Conservation (phyloP, 306 rosid species). For the Citrullus amarus region DNA sequence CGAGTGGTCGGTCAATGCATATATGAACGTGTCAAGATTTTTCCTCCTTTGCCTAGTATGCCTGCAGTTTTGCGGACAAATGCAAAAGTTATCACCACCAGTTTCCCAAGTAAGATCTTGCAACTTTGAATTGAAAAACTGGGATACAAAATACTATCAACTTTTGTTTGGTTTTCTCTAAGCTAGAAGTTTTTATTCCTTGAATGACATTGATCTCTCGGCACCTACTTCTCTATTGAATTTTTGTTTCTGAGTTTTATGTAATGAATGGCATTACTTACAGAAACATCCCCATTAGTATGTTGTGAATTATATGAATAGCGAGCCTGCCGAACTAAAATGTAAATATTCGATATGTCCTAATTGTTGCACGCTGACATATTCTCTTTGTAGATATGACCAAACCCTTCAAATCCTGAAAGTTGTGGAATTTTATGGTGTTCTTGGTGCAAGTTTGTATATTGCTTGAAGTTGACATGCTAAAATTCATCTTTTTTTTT, state of each 20-base stretch:
- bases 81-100: slow-evolving; percentile 31
- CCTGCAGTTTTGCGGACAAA: slow-evolving; percentile 32
- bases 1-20: slow-evolving; percentile 65
- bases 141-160: neutral
- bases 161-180: neutral
- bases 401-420: neutral
- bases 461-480: neutral
- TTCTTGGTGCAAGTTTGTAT: neutral
- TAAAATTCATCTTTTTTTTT: neutral
- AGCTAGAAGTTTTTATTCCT: neutral
- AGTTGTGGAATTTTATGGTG: neutral
- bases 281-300: neutral
- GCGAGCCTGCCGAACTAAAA: neutral
- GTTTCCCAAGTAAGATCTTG: slow-evolving; percentile 30
- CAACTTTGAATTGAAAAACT: neutral
- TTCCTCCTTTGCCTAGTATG: slow-evolving; percentile 31
- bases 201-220: neutral
- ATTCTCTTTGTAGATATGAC: neutral
- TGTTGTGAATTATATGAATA: neutral
- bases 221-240: neutral
- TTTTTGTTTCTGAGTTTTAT: neutral
- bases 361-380: neutral
- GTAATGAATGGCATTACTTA: neutral
- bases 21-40: slow-evolving; percentile 40
- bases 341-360: neutral